Base-by-base conservation (phyloP, 2,329 filamentous ascomycete species). In the Aspergillus sp. region DNA sequence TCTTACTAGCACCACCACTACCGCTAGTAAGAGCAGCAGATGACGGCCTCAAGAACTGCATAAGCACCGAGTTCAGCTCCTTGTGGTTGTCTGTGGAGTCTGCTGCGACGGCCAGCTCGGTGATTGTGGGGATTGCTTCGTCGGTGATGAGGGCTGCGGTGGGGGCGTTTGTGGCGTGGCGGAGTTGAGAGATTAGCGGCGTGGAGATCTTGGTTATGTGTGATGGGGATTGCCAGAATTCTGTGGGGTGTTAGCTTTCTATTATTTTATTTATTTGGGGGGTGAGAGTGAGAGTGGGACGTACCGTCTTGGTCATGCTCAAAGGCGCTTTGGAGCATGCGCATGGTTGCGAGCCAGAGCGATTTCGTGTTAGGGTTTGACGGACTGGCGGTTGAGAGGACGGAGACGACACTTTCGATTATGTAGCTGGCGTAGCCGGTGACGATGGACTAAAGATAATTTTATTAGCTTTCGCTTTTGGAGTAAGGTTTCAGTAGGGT, bases 181-280 rank as follows among this genome's bases (percentile, higher is more conserved):
- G 78, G 63, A 91, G 85, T 65, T 96, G 91, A 23, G 82, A 78
- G 61, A 91, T 82, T 31, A 98, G 81, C 3, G 89, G 85, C 0
- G 82, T 80, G 14, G 87, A 85, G 40, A 97, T 86, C 27, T 84
- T 84, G 57, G 82, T 81, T 70, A 97, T 96, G 77, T 97, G 93
- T 0, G 90, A 84, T 0, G 95, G 93, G 0, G 90, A 87, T 81
- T 96, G 92, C 93, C 93, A 98, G 79, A 96, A 98, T 74, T 92
- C 83, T 76, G 43, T 25, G 19, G 35, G 19, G 57, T 56, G 59
- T 65, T 67, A 56, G 50, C 31, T 41, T n/a, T 23, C 3, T 14
- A 47, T 40, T 44, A 31, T 14, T 4, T n/a, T 21, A 43, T 31
- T 8, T 19, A 25, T 23, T 25, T 17, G 31, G 15, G 12, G 2